A percentile compares a stretch with the other conserved stretches of the same genome.
phyloP scores from a whole-genome alignment of 73 alveolate genomes.

The Paramecium primaurelia region DNA sequence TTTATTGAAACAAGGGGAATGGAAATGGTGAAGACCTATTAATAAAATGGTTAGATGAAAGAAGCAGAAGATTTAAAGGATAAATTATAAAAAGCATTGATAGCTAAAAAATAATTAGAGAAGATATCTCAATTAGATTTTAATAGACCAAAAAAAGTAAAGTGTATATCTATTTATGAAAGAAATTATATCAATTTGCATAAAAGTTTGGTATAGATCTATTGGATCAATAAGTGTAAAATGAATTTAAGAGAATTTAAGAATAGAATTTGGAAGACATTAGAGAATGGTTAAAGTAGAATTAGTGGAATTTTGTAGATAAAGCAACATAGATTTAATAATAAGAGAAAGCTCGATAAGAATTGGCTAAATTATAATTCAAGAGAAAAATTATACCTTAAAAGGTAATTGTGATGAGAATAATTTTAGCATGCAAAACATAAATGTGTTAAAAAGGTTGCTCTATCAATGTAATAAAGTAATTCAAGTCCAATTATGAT shows the following conservation, averaged over 20 bases:
- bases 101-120: slow-evolving; percentile 20
- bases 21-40: background rate
- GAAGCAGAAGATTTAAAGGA: slow-evolving; percentile 40
- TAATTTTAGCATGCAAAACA: background rate
- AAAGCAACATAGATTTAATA: background rate
- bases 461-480: background rate
- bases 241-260: slow-evolving; percentile 27
- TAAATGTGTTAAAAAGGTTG: background rate
- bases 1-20: slow-evolving; percentile 38
- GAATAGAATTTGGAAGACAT: slow-evolving; percentile 22
- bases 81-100: background rate
- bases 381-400: background rate
- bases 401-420: background rate
- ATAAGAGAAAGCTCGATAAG: slow-evolving; percentile 26
- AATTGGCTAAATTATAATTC: background rate
- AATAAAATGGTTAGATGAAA: background rate
- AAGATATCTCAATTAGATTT: background rate
- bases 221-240: background rate
- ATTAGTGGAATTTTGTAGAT: slow-evolving; percentile 13
- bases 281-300: background rate
- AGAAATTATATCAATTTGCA: background rate
- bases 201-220: slow-evolving; percentile 18
- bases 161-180: background rate
- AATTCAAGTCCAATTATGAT: background rate
- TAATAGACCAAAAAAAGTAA: slow-evolving; percentile 25